phyloP scores from a whole-genome alignment of 2,329 filamentous ascomycete genomes.

The Fusarium nodosum region DNA sequence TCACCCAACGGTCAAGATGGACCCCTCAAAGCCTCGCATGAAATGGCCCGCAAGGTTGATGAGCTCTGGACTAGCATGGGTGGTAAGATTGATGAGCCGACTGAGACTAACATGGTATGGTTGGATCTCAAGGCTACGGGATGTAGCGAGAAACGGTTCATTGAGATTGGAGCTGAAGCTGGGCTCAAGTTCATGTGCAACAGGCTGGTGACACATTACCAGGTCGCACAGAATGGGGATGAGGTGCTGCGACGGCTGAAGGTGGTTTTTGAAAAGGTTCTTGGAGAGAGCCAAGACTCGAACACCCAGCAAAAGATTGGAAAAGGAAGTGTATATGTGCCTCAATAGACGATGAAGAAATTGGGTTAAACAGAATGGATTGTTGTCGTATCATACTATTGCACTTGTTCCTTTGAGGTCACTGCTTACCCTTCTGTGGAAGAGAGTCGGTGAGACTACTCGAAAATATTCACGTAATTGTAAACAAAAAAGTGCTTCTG shows the following conservation, averaged over 20 bases:
- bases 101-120: constrained; percentile 96
- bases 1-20: constrained; percentile 62
- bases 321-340: constrained; percentile 47
- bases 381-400: background rate
- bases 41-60: constrained; percentile 74
- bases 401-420: background rate
- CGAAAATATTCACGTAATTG: background rate
- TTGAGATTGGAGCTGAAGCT: constrained; percentile 57
- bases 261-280: constrained; percentile 63
- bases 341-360: constrained; percentile 36
- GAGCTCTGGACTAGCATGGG: constrained; percentile 78
- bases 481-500: background rate
- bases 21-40: constrained; percentile 71
- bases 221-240: constrained; percentile 73
- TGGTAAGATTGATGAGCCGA: constrained; percentile 75
- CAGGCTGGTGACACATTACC: constrained; percentile 65
- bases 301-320: constrained; percentile 40
- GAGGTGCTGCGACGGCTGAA: constrained; percentile 71
- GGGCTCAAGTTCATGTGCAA: constrained; percentile 59
- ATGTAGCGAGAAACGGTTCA: constrained; percentile 56
- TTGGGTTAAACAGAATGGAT: background rate
- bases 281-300: constrained; percentile 42
- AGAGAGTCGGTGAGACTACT: background rate
- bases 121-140: constrained; percentile 76
- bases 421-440: constrained; percentile 1